phyloP scores from a whole-genome alignment of 345 rosid species.

The Draba incana region DNA sequence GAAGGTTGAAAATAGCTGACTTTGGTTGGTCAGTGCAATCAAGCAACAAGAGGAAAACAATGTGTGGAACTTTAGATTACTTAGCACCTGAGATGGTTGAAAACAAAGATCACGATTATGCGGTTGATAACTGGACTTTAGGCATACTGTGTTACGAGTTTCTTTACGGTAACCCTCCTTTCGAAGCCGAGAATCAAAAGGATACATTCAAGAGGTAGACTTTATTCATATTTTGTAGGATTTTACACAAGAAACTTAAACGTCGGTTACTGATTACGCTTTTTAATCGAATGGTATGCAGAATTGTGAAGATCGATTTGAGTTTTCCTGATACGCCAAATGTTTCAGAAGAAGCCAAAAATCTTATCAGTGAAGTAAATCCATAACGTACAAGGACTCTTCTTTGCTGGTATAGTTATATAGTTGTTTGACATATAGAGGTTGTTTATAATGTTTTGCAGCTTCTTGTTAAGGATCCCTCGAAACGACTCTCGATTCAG shows the following conservation, averaged over 20 bases:
- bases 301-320: slow-evolving; percentile 79
- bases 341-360: slow-evolving; percentile 72
- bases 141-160: slow-evolving; percentile 94
- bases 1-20: slow-evolving; percentile 89
- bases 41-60: slow-evolving; percentile 78
- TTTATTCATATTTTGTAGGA: slow-evolving; percentile 2
- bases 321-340: slow-evolving; percentile 67
- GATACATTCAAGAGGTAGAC: slow-evolving; percentile 82
- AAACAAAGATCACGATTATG: slow-evolving; percentile 81
- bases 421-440: slow-evolving; percentile 1
- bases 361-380: slow-evolving; percentile 66
- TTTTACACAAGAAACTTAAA: not conserved
- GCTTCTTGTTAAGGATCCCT: slow-evolving; percentile 90
- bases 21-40: slow-evolving; percentile 99
- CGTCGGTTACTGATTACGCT: slow-evolving; percentile 7
- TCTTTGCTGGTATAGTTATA: slow-evolving; percentile 19
- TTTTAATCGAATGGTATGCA: slow-evolving; percentile 40
- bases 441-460: slow-evolving; percentile 44
- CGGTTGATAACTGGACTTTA: slow-evolving; percentile 97
- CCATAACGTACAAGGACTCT: slow-evolving; percentile 7
- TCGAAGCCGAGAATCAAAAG: slow-evolving; percentile 81
- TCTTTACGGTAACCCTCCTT: slow-evolving; percentile 89
- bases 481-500: slow-evolving; percentile 75
- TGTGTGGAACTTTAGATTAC: slow-evolving; percentile 98
- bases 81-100: slow-evolving; percentile 98